Percentiles rank a stretch among this genome's conserved stretches.
phyloP scores from a whole-genome alignment of 2,329 filamentous ascomycete species.

The Elsinoe necatrix region DNA sequence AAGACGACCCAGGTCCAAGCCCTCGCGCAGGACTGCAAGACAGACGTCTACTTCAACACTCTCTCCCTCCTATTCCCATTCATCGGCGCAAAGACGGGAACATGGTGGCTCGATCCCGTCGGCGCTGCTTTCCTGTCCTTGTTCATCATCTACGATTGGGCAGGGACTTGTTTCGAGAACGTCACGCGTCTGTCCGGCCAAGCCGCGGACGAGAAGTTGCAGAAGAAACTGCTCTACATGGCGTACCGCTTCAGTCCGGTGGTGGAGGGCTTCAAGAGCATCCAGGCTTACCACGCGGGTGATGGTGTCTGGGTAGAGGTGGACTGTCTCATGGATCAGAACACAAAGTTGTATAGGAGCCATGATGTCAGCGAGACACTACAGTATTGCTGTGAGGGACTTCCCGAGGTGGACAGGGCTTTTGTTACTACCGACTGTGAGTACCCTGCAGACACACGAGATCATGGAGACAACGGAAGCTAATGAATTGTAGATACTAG shows the following conservation, averaged over 20 bases:
- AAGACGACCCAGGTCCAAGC: slow-evolving; percentile 58
- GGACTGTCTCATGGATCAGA: slow-evolving; percentile 50
- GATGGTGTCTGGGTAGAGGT: slow-evolving; percentile 57
- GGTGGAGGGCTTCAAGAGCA: slow-evolving; percentile 31
- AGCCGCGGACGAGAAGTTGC: slow-evolving; percentile 43
- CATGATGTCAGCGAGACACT: slow-evolving; percentile 57
- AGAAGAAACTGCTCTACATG: slow-evolving; percentile 52
- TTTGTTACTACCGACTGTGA: slow-evolving; percentile 46
- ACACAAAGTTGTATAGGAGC: slow-evolving; percentile 43
- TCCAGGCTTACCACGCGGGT: slow-evolving; percentile 51
- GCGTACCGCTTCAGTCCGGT: slow-evolving; percentile 39
- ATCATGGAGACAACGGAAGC: not conserved
- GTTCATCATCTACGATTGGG: slow-evolving; percentile 64
- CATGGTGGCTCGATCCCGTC: slow-evolving; percentile 61
- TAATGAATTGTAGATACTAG: slow-evolving; percentile 27
- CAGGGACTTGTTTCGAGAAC: slow-evolving; percentile 52
- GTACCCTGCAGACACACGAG: slow-evolving; percentile 19
- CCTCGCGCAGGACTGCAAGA: slow-evolving; percentile 55
- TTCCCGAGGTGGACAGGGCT: slow-evolving; percentile 45
- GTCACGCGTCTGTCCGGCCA: slow-evolving; percentile 52
- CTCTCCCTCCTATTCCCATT: slow-evolving; percentile 55
- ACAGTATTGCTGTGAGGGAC: slow-evolving; percentile 52
- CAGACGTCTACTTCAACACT: slow-evolving; percentile 57
- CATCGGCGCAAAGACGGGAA: slow-evolving; percentile 48
- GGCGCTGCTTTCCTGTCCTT: slow-evolving; percentile 56